A percentile compares a stretch with the other conserved stretches of the same genome.
Evolutionary conservation across 1,284 basidiomycete species (phyloP).

Genomic region (Kwoniella shivajii): DNA sequence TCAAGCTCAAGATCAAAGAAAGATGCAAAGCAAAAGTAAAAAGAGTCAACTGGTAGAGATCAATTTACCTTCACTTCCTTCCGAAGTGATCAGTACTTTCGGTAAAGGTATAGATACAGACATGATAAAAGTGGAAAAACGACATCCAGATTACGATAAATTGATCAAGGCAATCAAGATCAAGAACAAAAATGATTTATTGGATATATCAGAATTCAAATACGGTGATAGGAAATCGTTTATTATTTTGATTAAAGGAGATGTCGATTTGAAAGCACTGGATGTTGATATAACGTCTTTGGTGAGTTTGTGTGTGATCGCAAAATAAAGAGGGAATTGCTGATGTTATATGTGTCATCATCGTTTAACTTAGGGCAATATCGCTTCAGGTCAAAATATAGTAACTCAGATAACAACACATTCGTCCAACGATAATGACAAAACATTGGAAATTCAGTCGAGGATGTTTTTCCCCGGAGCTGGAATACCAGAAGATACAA

Average conservation of each 20-base stretch:
- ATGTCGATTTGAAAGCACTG: conserved; percentile 26
- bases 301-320: conserved; percentile 16
- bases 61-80: conserved; percentile 9
- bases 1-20: too few species aligned
- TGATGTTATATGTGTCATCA: neutral
- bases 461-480: conserved; percentile 37
- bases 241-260: conserved; percentile 24
- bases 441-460: conserved; percentile 21
- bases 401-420: neutral
- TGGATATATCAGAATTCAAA: conserved; percentile 14
- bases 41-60: conserved; percentile 6
- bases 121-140: too few species aligned
- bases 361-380: neutral
- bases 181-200: conserved; percentile 11
- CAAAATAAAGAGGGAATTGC: neutral
- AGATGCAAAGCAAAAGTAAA: neutral
- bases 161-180: conserved; percentile 16
- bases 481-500: conserved; percentile 44
- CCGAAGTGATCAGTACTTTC: neutral
- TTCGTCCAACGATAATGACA: too few species aligned
- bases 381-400: neutral
- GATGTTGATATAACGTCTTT: conserved; percentile 21
- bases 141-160: neutral
- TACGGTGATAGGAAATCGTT: conserved; percentile 16
- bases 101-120: neutral